Base-by-base conservation (phyloP, 2,329 filamentous ascomycete genomes). In the Xylaria sp. region DNA sequence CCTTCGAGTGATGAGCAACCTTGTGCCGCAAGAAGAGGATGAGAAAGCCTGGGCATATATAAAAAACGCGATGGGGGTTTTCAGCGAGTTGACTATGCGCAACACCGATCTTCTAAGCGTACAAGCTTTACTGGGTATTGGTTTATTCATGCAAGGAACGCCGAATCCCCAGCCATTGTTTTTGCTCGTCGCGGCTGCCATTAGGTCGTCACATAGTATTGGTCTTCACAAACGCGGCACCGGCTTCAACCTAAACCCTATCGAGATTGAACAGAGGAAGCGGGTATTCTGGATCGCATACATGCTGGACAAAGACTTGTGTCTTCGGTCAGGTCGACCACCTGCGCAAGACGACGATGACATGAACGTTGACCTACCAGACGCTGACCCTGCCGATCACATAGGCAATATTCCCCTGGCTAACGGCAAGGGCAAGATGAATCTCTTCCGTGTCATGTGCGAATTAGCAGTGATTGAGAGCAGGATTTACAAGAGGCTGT, bases 101-200 rank as follows among this genome's bases (percentile, higher is more conserved):
- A 98, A 97, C 73, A 97, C 93, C 7, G 95, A 99, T 77, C 82
- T 99, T 19, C 81, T 98, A 38, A 97, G 93, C 71, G 93, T 99
- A 2, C 95, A 99, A 77, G 95, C 93, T 13, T 81, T 99, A 47
- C 81, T 98, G 25, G 95, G 93, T 62, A 97, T 98, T 90, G 89
- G 93, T 2, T 81, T 97, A 15, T 99, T 98, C 78, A 85, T 99
- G 77, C 92, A 97, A 75, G 95, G 95, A 65, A 98, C 95, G 0
- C 94, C 95, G 0, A 99, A 98, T 71, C 95, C 94, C 0, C 95
- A 99, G 70, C 94, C 95, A 1, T 91, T 92, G 2, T 97, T 96
- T 74, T 89, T 97, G 70, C 84, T 98, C 51, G 89, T 98, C 29
- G 91, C 94, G 4, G 91, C 93, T 11, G 95, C 95, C 3, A 94